Conservation (phyloP, 169 alveolate species). For the Blepharisma undulans region DNA sequence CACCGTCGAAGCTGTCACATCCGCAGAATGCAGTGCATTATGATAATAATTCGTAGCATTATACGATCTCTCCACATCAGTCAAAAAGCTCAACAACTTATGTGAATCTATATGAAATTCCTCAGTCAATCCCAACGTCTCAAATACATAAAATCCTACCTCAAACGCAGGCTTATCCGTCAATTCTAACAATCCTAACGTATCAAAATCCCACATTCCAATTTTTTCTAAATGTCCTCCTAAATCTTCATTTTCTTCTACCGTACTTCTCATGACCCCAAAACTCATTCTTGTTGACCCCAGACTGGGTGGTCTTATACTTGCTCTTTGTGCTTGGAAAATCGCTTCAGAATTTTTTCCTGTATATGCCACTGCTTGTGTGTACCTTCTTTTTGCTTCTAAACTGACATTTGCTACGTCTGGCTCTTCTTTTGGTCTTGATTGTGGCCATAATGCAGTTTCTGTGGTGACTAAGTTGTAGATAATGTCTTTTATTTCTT, state of each 20-base stretch:
- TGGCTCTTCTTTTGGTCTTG: background rate
- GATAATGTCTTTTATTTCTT: slow-evolving; percentile 8
- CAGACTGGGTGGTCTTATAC: background rate
- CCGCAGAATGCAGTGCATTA: slow-evolving; percentile 47
- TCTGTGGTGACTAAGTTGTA: background rate
- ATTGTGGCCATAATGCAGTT: slow-evolving; percentile 1
- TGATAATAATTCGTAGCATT: slow-evolving; percentile 35
- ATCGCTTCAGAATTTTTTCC: background rate
- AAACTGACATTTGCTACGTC: background rate
- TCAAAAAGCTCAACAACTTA: slow-evolving; percentile 2
- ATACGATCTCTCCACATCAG: background rate
- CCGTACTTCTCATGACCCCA: background rate
- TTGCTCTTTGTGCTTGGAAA: background rate
- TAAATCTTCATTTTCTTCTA: slow-evolving; percentile 30
- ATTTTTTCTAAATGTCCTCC: background rate
- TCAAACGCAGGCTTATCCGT: slow-evolving; percentile 27
- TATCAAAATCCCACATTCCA: slow-evolving; percentile 41
- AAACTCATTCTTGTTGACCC: background rate
- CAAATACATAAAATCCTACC: background rate
- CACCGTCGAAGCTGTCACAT: slow-evolving; percentile 41
- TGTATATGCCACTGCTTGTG: background rate
- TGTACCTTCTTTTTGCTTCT: background rate
- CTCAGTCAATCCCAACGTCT: background rate
- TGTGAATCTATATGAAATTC: background rate
- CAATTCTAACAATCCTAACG: background rate